phyloP scores from a whole-genome alignment of 306 rosid species.

The Dalbergia oliveri region DNA sequence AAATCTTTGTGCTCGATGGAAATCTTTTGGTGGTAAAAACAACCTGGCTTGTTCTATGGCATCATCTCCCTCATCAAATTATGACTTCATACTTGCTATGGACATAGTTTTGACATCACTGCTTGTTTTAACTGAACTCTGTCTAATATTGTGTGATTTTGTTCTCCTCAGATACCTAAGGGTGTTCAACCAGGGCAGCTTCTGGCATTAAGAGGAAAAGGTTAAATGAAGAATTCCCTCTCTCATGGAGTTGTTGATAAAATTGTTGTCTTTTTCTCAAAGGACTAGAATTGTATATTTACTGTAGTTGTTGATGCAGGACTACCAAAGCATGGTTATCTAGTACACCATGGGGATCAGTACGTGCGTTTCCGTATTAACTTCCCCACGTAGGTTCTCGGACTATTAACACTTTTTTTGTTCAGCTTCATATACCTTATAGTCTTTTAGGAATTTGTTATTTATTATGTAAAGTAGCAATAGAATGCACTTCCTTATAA shows the following conservation, averaged over 20 bases:
- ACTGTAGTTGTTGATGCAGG: constrained; percentile 56
- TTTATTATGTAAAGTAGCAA: constrained; percentile 36
- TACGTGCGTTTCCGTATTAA: constrained; percentile 81
- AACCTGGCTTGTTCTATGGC: constrained; percentile 29
- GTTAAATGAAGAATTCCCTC: constrained; percentile 47
- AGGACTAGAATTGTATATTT: constrained; percentile 24
- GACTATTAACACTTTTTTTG: neutral
- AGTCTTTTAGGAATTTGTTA: constrained; percentile 23
- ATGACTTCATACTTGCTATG: constrained; percentile 23
- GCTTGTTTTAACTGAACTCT: constrained; percentile 37
- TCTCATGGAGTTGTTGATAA: constrained; percentile 28
- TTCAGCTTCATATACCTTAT: constrained; percentile 5
- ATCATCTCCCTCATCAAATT: neutral
- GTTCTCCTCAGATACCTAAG: constrained; percentile 81
- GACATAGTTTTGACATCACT: neutral
- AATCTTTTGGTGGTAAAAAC: constrained; percentile 15
- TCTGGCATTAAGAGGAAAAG: constrained; percentile 87
- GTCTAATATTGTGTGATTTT: constrained; percentile 47
- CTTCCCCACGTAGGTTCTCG: constrained; percentile 74
- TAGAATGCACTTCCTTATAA: constrained; percentile 11
- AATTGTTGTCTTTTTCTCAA: constrained; percentile 13
- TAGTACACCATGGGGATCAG: constrained; percentile 87
- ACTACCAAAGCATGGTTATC: constrained; percentile 73
- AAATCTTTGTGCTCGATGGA: constrained; percentile 16
- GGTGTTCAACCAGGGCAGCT: constrained; percentile 95